Base-by-base conservation (phyloP, 192 early-diverging fungal genomes). In the Dimargaris cristalligena region DNA sequence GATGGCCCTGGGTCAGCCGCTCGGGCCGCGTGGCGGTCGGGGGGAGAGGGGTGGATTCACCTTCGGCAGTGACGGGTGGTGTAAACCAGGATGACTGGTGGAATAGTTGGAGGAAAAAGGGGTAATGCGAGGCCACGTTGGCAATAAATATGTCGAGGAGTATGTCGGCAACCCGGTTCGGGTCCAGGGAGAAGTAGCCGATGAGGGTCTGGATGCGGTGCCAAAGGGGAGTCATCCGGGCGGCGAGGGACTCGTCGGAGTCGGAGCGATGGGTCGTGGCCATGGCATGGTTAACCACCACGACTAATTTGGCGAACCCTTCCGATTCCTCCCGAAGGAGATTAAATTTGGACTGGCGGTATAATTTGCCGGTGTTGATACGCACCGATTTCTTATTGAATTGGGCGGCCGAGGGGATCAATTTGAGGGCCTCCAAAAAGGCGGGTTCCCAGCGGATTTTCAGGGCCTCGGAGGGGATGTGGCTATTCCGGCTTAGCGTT, bases 331-430 rank as follows among this genome's bases (percentile, higher is more conserved):
- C 90, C 28, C 85, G 74, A 44, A 86, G 49, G 4, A 92, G 65
- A 56, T 92, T 92, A 74, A 77, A 90, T 61, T 89, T 90, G 58
- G 82, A 74, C 62, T 92, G 90, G 50, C 82, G 82, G 63, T 88
- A 90, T 14, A 68, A 41, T 38, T 72, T 63, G 2, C 65, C 49
- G 14, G 83, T 85, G 56, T 79, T 75, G 60, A 74, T 63, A 14
- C 81, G 74, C 32, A 82, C 66, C 47, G 66, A 59, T 14, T 73
- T 76, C 35, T 73, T 73, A 29, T 48, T 57, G 23, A 76, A 68
- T 34, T 59, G 18, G 6, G 66, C 65, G 8, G 68, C 60, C 20
- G 66, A 69, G n/a, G 46, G 45, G n/a, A 83, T 77, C 32, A 80
- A 33, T 11, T 73, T 73, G 20, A 76, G 58, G 1, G 68, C 32